phyloP scores from a whole-genome alignment of 768 basidiomycete genomes.

The Pleurotus sapidus region DNA sequence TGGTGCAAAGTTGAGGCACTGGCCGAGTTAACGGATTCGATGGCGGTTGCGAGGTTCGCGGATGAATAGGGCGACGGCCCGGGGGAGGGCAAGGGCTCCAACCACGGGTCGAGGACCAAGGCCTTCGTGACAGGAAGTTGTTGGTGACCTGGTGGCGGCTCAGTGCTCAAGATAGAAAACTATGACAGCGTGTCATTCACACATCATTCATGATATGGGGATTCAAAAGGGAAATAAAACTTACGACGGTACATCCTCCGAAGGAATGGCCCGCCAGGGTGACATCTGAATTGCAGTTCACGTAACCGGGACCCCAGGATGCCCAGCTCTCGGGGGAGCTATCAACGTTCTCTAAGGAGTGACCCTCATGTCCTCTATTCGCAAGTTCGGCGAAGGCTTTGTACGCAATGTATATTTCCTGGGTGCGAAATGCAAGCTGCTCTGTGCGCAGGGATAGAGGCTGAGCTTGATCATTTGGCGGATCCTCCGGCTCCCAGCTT shows the following conservation, averaged over 20 bases:
- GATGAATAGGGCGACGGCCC: conserved; percentile 38
- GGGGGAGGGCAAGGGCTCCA: conserved; percentile 68
- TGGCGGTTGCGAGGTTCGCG: conserved; percentile 6
- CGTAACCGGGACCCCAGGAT: conserved; percentile 38
- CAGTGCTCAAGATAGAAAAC: conserved; percentile 55
- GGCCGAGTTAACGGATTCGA: not conserved
- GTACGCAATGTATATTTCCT: conserved; percentile 68
- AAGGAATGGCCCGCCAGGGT: conserved; percentile 44
- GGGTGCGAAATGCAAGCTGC: conserved; percentile 67
- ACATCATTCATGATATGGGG: not conserved
- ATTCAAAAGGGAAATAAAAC: conserved; percentile 7
- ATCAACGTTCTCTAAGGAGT: conserved; percentile 37
- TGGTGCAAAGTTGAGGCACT: not conserved
- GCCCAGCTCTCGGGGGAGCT: conserved; percentile 25
- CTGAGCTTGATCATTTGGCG: conserved; percentile 17
- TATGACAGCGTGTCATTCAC: conserved; percentile 19
- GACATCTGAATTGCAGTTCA: conserved; percentile 31
- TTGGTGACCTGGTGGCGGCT: conserved; percentile 35
- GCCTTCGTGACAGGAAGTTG: conserved; percentile 54
- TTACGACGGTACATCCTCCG: conserved; percentile 46
- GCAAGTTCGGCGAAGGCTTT: conserved; percentile 57
- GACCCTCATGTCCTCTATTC: conserved; percentile 20
- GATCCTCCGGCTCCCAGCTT: conserved; percentile 26
- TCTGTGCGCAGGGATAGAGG: conserved; percentile 56
- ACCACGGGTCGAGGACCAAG: conserved; percentile 80